Conservation (phyloP, 2,329 filamentous ascomycete species). For the Thelonectria rubi region DNA sequence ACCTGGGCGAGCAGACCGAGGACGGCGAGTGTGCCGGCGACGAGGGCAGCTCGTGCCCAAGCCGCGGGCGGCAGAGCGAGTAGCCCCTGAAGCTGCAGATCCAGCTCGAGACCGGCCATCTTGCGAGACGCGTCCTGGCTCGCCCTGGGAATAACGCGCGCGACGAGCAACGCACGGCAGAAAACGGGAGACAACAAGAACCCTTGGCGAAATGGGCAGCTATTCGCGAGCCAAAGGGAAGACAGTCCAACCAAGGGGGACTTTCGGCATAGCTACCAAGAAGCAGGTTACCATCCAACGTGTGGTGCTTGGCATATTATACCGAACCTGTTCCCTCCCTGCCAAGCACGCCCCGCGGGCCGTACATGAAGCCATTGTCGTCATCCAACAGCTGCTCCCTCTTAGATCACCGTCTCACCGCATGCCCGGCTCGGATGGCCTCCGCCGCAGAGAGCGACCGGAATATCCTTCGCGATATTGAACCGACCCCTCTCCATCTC, state of each 20-base stretch:
- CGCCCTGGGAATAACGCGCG: slow-evolving; percentile 1
- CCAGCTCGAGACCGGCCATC: neutral
- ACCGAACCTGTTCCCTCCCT: neutral
- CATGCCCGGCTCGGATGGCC: neutral
- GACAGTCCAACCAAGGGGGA: neutral
- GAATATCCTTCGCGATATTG: neutral
- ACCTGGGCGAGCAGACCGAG: slow-evolving; percentile 5
- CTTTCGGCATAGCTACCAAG: neutral
- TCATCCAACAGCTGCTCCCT: neutral
- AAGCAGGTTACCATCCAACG: neutral
- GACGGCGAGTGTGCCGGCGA: neutral
- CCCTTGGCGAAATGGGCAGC: neutral
- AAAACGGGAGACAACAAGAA: neutral
- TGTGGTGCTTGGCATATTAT: neutral
- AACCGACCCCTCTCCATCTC: neutral
- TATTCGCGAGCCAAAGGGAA: neutral
- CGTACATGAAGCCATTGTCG: neutral
- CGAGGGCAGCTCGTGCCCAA: neutral
- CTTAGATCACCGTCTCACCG: neutral
- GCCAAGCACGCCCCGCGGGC: neutral
- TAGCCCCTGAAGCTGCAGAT: neutral
- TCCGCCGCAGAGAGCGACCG: neutral
- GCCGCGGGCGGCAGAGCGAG: neutral
- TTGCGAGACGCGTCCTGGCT: slow-evolving; percentile 5
- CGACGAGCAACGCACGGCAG: neutral